Conservation (phyloP, 495 filamentous ascomycete genomes). For the Aspergillus ellipticus region DNA sequence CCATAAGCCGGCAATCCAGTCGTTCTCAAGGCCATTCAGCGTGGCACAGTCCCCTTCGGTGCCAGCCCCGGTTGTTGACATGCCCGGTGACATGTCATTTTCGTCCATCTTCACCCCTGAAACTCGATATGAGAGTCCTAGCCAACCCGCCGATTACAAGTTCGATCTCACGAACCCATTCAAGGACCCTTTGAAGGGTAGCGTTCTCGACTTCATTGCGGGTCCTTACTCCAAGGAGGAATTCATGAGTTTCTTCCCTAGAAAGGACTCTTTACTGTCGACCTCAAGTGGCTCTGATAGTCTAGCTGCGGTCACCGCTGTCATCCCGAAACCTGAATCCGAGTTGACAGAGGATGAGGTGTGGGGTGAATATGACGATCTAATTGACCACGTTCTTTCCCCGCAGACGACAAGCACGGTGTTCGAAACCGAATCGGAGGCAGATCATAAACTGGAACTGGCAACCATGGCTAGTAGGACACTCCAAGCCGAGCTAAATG, state of each 20-base stretch:
- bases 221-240: slow-evolving; percentile 43
- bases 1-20: slow-evolving; percentile 67
- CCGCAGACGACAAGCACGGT: slow-evolving; percentile 35
- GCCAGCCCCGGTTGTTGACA: slow-evolving; percentile 17
- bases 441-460: slow-evolving; percentile 31
- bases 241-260: slow-evolving; percentile 71
- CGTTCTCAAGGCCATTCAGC: slow-evolving; percentile 80
- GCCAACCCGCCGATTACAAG: slow-evolving; percentile 19
- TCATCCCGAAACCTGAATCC: slow-evolving; percentile 54
- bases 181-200: slow-evolving; percentile 32
- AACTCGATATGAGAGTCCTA: slow-evolving; percentile 14
- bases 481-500: slow-evolving; percentile 38
- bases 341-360: slow-evolving; percentile 77
- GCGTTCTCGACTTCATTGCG: slow-evolving; percentile 35
- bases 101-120: slow-evolving; percentile 26
- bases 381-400: slow-evolving; percentile 69
- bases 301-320: slow-evolving; percentile 55
- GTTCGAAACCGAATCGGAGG: slow-evolving; percentile 9
- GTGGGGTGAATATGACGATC: slow-evolving; percentile 92
- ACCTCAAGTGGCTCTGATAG: slow-evolving; percentile 66
- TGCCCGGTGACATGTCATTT: slow-evolving; percentile 11
- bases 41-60: slow-evolving; percentile 32
- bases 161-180: slow-evolving; percentile 36
- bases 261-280: slow-evolving; percentile 65
- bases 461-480: slow-evolving; percentile 41